Evolutionary conservation across 805 yeast genomes (phyloP), one percentile per base, ranked within the genome.

Genomic region (Candida boleticola): DNA sequence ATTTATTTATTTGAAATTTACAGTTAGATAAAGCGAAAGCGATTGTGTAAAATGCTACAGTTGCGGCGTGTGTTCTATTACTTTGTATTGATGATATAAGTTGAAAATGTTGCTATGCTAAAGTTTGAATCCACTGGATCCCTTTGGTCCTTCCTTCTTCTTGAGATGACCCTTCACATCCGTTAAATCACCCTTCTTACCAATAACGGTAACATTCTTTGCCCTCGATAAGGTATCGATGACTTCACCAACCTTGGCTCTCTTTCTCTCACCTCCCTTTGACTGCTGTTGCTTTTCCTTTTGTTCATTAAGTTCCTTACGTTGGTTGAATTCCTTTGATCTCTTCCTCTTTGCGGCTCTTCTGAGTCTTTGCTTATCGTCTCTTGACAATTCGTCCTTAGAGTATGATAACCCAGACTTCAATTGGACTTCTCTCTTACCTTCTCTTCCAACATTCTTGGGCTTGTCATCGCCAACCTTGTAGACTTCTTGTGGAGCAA

Each of bases 401-500:
- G 95, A 77, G 66, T 85, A 79, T 3, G 89, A 82, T 50, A 85
- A 74, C 55, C 96, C 96, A 31, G 88, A 82, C 53, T 80, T 80
- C 51, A 88, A 70, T 45, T 77, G 70, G 16, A 88, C 84, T 60
- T 86, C 90, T 1, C 60, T 50, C 32, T 54, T 55, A n/a, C 71
- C 69, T 23, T 54, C 48, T 5, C 48, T 57, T 1, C 67, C 68
- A 19, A 56, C 52, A 1, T 62, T 64, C 36, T 48, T 51, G 13
- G 58, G 50, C 40, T 52, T 57, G 44, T 64, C 66, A 54, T 78
- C 75, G 11, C 73, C 68, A 38, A 73, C 68, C 58, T 73, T 79
- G 64, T 83, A 93, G 6, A 93, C 74, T 65, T 92, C 99, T 68
- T 92, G 99, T 30, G 99, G 99, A 2, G 99, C 99, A 54, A 93